Percentiles rank a stretch among this genome's conserved stretches.
These are phyloP conservation scores for Pseudocercospora pini-densiflorae DNA, from an alignment of 2,329 filamentous ascomycete species.

Conservation along the genomic window DNA sequence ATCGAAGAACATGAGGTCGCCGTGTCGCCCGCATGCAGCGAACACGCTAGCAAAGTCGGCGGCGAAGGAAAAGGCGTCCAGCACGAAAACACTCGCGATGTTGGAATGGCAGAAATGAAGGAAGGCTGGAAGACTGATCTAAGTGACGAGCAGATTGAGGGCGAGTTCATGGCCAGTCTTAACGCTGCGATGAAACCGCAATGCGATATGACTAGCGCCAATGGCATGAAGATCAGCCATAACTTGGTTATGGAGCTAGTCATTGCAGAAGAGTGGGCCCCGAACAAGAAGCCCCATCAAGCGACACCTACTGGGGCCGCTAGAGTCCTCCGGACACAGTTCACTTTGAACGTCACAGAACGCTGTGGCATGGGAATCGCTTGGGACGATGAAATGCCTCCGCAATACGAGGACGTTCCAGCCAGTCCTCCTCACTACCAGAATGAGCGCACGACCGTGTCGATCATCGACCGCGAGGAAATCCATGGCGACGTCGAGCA, in stretches of 20 bases:
- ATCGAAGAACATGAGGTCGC: slow-evolving; percentile 86
- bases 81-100: slow-evolving; percentile 75
- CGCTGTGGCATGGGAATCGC: slow-evolving; percentile 85
- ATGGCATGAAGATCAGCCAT: slow-evolving; percentile 80
- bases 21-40: slow-evolving; percentile 77
- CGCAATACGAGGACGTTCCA: slow-evolving; percentile 92
- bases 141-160: slow-evolving; percentile 70
- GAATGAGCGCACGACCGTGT: slow-evolving; percentile 41
- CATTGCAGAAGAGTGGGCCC: slow-evolving; percentile 84
- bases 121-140: slow-evolving; percentile 88
- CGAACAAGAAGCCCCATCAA: slow-evolving; percentile 70
- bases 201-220: slow-evolving; percentile 76
- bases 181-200: slow-evolving; percentile 67
- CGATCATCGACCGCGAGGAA: slow-evolving; percentile 54
- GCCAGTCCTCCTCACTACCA: slow-evolving; percentile 72
- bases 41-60: slow-evolving; percentile 70
- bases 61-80: slow-evolving; percentile 71
- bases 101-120: slow-evolving; percentile 82
- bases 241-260: slow-evolving; percentile 90
- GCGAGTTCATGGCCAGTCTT: slow-evolving; percentile 73
- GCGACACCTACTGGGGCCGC: slow-evolving; percentile 88
- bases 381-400: slow-evolving; percentile 96
- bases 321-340: slow-evolving; percentile 90
- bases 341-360: slow-evolving; percentile 80
- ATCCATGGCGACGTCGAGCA: slow-evolving; percentile 52